Evolutionary conservation across 805 yeast genomes (phyloP).

Genomic region (Cyberlindnera veronae): DNA sequence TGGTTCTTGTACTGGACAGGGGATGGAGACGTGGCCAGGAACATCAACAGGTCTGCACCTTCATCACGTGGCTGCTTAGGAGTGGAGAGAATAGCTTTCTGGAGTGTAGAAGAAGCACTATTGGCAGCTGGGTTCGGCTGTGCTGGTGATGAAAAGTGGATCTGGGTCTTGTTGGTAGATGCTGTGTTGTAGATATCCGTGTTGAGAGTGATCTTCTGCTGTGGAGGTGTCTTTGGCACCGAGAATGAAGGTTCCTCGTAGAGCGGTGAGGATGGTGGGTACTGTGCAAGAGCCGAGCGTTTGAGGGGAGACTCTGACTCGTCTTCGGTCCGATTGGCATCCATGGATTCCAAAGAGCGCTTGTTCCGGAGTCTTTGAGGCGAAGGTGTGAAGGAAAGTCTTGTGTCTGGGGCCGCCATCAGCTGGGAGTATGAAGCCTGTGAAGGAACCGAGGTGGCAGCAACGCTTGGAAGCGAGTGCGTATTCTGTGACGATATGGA

Average conservation of each 20-base stretch:
- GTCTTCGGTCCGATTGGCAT: slow-evolving; percentile 23
- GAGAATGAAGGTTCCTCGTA: slow-evolving; percentile 21
- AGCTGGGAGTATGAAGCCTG: slow-evolving; percentile 2
- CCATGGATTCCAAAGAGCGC: slow-evolving; percentile 21
- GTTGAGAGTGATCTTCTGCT: slow-evolving; percentile 22
- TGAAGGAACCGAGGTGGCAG: neutral
- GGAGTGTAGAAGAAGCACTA: slow-evolving; percentile 3
- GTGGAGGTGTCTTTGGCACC: slow-evolving; percentile 28
- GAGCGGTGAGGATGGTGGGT: slow-evolving; percentile 29
- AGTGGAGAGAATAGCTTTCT: slow-evolving; percentile 19
- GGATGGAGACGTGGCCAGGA: slow-evolving; percentile 79
- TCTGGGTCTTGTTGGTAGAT: slow-evolving; percentile 27
- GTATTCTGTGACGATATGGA: neutral
- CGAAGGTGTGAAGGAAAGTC: neutral
- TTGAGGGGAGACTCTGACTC: slow-evolving; percentile 22
- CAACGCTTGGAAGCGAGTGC: neutral
- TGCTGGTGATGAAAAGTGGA: slow-evolving; percentile 21
- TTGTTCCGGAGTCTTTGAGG: slow-evolving; percentile 16
- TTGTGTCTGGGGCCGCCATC: slow-evolving; percentile 3
- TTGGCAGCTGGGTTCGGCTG: slow-evolving; percentile 7
- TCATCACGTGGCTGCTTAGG: slow-evolving; percentile 39
- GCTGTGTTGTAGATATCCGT: slow-evolving; percentile 26
- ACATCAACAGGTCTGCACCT: slow-evolving; percentile 81
- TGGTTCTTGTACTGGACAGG: slow-evolving; percentile 34
- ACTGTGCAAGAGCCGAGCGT: slow-evolving; percentile 7